These are phyloP conservation scores for Capsicum chinense DNA, from an alignment of 257 asterid genomes.

Conservation along the genomic window DNA sequence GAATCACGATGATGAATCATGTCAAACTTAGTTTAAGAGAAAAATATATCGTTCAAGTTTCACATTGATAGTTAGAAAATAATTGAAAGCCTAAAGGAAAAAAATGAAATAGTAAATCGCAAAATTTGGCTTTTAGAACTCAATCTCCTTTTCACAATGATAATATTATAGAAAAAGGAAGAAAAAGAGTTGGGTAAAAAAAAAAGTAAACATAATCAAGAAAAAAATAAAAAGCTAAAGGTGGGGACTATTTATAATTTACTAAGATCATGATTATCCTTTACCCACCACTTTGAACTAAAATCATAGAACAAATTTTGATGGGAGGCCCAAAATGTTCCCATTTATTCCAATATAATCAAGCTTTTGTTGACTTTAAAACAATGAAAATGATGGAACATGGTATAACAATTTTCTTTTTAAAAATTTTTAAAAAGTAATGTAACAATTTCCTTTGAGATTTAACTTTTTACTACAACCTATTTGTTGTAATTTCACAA, in stretches of 20 bases:
- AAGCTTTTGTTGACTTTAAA: not conserved
- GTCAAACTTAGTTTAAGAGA: no score
- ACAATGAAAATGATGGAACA: not conserved
- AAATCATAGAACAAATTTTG: not conserved
- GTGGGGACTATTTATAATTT: not conserved
- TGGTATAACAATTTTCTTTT: not conserved
- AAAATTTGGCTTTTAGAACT: not conserved
- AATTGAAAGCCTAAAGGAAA: no score
- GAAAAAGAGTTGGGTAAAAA: not conserved
- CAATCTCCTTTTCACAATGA: slow-evolving; percentile 5
- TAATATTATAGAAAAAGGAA: not conserved
- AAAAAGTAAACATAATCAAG: not conserved
- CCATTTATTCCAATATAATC: not conserved
- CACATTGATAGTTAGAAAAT: no score
- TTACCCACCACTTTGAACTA: not conserved
- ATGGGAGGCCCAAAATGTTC: slow-evolving; percentile 15
- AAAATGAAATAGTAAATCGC: not conserved
- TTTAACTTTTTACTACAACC: not conserved
- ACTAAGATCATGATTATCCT: not conserved
- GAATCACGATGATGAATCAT: no score
- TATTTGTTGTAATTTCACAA: no score
- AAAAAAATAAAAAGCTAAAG: not conserved
- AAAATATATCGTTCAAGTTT: no score
- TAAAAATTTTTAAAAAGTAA: not conserved
- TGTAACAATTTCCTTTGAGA: not conserved